Evolutionary conservation across 1,284 basidiomycete genomes (phyloP), one percentile per base, ranked within the genome.

Genomic region (Schizophyllum amplum): DNA sequence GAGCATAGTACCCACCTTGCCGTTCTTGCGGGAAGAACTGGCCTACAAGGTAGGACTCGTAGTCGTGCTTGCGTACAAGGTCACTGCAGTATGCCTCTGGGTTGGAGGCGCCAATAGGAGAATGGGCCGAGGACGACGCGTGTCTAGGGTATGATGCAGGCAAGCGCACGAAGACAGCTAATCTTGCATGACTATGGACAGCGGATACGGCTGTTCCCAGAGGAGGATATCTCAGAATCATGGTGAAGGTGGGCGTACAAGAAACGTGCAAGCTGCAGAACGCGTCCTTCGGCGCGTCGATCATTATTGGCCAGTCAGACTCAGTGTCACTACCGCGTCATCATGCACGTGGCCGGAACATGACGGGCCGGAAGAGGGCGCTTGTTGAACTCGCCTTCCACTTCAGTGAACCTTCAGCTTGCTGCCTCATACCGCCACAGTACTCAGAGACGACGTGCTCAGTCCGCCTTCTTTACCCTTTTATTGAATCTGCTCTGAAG

Each of bases 21-120:
- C 81, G 69, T 23, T 76, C 68, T 51, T 70, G 73, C 17, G 93
- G 90, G 71, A 87, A 96, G 69, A 94, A 87, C 55, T 88, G 86
- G 6, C 84, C 83, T 46, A 80, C 77, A 47, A 94, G 75, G 72
- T 83, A 92, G 11, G 89, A 85, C 60, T 94, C 91, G 66, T 91
- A 88, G 73, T 92, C 90, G 61, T 88, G 81, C 71, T 82, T 87
- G 60, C 75, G 81, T 52, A 92, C 84, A 53, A 88, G 72, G 49
- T 83, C 75, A 59, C 68, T 78, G 76, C 89, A 92, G 64, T 90
- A 89, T 42, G 75, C 72, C 13, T 42, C 33, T 9, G 33, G 33
- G 33, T 42, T 42, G 33, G 33, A 42, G 13, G 17, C 33, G 33
- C 33, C 33, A 13, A 42, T 42, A 9, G 33, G 33, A 9, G 33